A percentile compares a stretch with the other conserved stretches of the same genome.
Evolutionary conservation across 2,329 filamentous ascomycete genomes (phyloP).

Genomic region (Aspergillus felis): DNA sequence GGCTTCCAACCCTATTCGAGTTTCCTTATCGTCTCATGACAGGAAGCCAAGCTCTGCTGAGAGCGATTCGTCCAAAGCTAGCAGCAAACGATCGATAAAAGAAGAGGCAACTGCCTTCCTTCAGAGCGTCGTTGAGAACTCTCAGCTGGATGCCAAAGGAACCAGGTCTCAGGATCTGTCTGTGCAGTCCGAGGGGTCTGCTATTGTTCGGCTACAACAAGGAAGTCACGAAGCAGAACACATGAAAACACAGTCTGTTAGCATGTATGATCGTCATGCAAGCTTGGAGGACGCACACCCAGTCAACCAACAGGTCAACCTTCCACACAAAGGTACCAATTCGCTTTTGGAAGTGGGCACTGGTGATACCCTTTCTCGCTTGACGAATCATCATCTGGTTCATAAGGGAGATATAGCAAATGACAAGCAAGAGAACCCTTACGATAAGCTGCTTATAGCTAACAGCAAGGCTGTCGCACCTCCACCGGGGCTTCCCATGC

Average conservation of each 20-base stretch:
- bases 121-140: constrained; percentile 3
- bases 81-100: constrained; percentile 3
- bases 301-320: background rate
- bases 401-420: background rate
- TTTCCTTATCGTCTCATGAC: background rate
- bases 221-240: background rate
- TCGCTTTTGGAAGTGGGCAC: background rate
- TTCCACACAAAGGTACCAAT: background rate
- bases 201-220: background rate
- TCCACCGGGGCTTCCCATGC: constrained; percentile 17
- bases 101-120: constrained; percentile 6
- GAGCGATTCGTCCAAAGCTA: background rate
- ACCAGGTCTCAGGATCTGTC: background rate
- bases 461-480: constrained; percentile 3
- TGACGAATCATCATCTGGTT: background rate
- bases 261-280: background rate
- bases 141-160: background rate
- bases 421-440: background rate
- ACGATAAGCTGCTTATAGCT: background rate
- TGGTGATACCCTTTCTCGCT: background rate
- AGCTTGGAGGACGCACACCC: background rate
- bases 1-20: background rate
- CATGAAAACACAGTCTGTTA: background rate
- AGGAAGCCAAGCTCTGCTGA: background rate
- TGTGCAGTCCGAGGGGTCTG: background rate